Evolutionary conservation across 2,329 filamentous ascomycete genomes (phyloP).

Genomic region (Aspergillus luchuensis): DNA sequence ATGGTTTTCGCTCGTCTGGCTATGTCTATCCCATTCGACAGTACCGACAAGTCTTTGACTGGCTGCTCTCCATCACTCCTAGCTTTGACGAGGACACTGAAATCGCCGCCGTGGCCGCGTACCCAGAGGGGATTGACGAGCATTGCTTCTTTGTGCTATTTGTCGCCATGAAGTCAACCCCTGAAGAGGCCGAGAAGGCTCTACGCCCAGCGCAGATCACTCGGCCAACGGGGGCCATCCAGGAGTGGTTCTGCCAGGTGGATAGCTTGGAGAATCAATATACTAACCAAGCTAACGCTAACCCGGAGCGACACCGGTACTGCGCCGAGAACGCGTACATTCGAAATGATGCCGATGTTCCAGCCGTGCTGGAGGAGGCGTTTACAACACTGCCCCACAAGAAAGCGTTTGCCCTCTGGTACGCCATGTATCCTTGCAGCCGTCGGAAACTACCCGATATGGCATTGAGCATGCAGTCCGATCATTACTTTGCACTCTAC

Average conservation of each 20-base stretch:
- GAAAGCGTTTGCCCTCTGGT: slow-evolving; percentile 54
- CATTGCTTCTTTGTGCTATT: slow-evolving; percentile 21
- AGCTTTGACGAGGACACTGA: slow-evolving; percentile 26
- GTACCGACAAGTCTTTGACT: slow-evolving; percentile 51
- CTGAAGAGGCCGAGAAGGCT: slow-evolving; percentile 17
- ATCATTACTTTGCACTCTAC: slow-evolving; percentile 60
- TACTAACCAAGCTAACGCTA: slow-evolving; percentile 48
- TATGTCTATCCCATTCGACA: slow-evolving; percentile 53
- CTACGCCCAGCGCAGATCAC: slow-evolving; percentile 29
- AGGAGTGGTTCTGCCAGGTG: slow-evolving; percentile 42
- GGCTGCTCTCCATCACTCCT: slow-evolving; percentile 40
- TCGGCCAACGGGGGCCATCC: slow-evolving; percentile 41
- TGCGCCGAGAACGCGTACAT: slow-evolving; percentile 56
- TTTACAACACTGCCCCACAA: slow-evolving; percentile 52
- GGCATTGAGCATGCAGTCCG: slow-evolving; percentile 58
- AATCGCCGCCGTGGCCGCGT: slow-evolving; percentile 29
- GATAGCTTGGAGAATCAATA: slow-evolving; percentile 37
- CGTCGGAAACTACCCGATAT: slow-evolving; percentile 49
- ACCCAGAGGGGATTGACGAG: slow-evolving; percentile 40
- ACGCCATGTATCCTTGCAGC: slow-evolving; percentile 54
- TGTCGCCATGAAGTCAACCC: slow-evolving; percentile 21
- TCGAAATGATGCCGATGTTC: slow-evolving; percentile 50
- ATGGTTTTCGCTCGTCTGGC: slow-evolving; percentile 35
- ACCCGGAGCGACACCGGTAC: slow-evolving; percentile 54
- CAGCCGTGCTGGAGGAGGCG: slow-evolving; percentile 47